Base-by-base conservation (phyloP, 192 early-diverging fungal genomes). In the Allomyces macrogynus region DNA sequence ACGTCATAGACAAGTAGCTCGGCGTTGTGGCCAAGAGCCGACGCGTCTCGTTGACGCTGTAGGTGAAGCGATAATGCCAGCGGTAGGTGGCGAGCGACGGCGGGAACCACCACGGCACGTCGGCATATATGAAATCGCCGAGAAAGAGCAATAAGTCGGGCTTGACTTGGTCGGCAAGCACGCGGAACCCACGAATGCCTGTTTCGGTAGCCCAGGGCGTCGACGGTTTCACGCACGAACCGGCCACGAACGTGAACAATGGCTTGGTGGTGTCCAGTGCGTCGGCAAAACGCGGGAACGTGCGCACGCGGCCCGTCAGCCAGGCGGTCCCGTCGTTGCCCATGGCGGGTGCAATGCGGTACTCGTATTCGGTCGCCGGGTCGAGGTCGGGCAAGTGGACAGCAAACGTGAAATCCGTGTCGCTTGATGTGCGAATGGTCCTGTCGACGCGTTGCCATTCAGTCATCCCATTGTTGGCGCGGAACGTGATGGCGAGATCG, bases 61-160 rank as follows among this genome's bases (percentile, higher is more conserved):
- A 76, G 26, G 76, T 73, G 43, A 74, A 72, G 62, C 73, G 70
- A 61, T 79, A 79, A 8, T 76, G 73, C 3, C 75, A 64, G 54
- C 75, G 73, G 60, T 76, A 79, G 66, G 73, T 72, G 16, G 72
- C 75, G 25, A 69, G 22, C 22, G 24, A 57, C 10, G 72, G 24
- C 10, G 75, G 75, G 70, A 72, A 75, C 63, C 71, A 75, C 32
- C 72, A 63, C n/a, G 77, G 77, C 65, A 76, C 27, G 57, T 79
- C 77, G 40, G 77, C 71, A 68, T 79, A 76, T 65, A 79, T 73
- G 70, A 79, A 79, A 67, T 79, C 77, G 68, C 77, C 77, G 65
- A 79, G 66, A 49, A 79, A 79, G 66, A 79, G 69, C 25, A 76
- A 54, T 9, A 64, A 64, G 18, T 23, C 62, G 67, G 73, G 65